Percentiles rank a stretch among this genome's conserved stretches.
Conservation (phyloP, 176 grass and related monocot species). For the Triticum timopheevii region DNA sequence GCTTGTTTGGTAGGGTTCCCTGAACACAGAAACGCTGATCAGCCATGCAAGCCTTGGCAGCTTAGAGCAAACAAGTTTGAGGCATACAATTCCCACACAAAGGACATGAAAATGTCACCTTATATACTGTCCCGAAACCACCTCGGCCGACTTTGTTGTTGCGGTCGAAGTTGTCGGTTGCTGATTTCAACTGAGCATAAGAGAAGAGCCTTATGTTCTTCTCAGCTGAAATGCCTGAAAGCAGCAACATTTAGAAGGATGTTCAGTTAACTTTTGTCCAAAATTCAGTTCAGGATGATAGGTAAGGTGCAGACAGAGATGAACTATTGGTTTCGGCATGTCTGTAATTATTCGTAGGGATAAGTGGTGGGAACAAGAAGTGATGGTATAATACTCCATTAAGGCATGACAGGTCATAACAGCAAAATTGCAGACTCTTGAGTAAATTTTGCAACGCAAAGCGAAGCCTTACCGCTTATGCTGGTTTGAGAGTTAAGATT, state of each 20-base stretch:
- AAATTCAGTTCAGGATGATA: too few relatives aligned
- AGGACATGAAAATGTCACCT: constrained; percentile 38
- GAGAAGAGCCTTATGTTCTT: constrained; percentile 86
- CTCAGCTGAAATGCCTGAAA: constrained; percentile 73
- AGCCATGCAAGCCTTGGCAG: too few relatives aligned
- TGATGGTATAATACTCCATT: not conserved
- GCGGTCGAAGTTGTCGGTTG: constrained; percentile 69
- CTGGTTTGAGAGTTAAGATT: not conserved
- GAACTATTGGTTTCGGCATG: not conserved
- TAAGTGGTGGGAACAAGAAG: not conserved
- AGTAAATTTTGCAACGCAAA: not conserved
- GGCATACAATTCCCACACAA: too few relatives aligned
- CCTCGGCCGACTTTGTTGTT: constrained; percentile 72
- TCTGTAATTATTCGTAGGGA: not conserved
- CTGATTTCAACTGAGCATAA: constrained; percentile 71
- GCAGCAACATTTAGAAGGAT: not conserved
- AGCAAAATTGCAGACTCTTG: not conserved
- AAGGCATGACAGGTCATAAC: not conserved
- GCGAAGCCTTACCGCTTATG: constrained; percentile 49
- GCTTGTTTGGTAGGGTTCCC: constrained; percentile 63
- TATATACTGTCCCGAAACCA: constrained; percentile 85
- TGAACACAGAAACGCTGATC: not conserved
- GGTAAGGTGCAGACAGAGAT: too few relatives aligned
- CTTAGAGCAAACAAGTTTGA: too few relatives aligned
- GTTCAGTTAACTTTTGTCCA: too few relatives aligned